Evolutionary conservation across 768 basidiomycete species (phyloP), one percentile per base, ranked within the genome.

Genomic region (Fistulinella prunicolor): DNA sequence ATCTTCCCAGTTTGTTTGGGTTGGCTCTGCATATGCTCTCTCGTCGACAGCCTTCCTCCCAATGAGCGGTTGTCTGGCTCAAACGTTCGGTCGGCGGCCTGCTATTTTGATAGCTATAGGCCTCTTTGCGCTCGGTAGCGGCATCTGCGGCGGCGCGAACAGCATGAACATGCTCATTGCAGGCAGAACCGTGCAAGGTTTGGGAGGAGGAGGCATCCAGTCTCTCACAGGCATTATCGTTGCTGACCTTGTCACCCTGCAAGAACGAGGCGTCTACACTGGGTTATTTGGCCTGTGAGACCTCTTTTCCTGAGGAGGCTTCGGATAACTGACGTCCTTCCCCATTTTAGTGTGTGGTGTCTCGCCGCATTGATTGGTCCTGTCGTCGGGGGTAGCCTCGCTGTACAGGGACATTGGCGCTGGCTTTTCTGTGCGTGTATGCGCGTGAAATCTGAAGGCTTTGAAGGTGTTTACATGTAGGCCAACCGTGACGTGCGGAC

Each of bases 201-300:
- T 71, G 34, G 70, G 70, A 1, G 64, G 66, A 7, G 72, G 72
- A 6, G 69, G 69, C 7, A 67, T 72, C 30, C 46, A 66, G 8
- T 56, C 63, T 7, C 57, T 70, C 35, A 60, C 68, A 4, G 67
- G 72, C 36, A 72, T 75, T 49, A 58, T 76, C 40, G 51, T 73
- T 2, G 66, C 70, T n/a, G 75, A 76, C 55, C 57, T 76, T 7
- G 69, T 75, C 7, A 65, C 75, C 13, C 65, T 76, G 9, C 56
- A 62, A n/a, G 70, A 74, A 46, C 69, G 75, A 6, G 75, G 74
- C 8, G 24, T 57, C 6, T 73, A 68, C 29, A 53, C 63, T 2
- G 67, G 66, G 19, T 24, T 73, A 24, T 58, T 47, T 39, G 54
- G 44, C 4, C 34, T 59, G 55, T 57, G 20, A 44, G 57, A 40